Conservation (phyloP, 148 eudicot genomes). For the Vaccinium myrtillus region DNA sequence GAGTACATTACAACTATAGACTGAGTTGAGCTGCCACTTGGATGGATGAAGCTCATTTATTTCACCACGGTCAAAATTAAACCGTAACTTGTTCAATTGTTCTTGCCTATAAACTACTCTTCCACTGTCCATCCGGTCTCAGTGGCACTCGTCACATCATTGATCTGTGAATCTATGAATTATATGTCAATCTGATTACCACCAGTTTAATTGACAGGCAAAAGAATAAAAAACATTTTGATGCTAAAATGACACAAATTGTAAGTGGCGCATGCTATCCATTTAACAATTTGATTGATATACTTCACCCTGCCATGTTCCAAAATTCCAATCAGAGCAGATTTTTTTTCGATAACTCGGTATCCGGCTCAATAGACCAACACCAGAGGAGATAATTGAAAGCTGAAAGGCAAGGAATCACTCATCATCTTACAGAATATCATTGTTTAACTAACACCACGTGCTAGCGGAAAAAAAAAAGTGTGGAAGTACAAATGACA, state of each 20-base stretch:
- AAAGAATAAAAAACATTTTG: background rate
- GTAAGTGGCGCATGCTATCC: background rate
- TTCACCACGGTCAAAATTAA: background rate
- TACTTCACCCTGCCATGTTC: background rate
- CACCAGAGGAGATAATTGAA: background rate
- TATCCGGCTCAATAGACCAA: background rate
- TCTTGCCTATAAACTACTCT: background rate
- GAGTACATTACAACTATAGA: background rate
- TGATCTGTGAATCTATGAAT: background rate
- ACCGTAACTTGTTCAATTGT: background rate
- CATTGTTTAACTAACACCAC: background rate
- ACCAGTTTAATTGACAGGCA: background rate
- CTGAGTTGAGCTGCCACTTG: background rate
- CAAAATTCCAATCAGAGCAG: conserved; percentile 1
- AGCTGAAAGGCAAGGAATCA: background rate
- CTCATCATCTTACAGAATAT: background rate
- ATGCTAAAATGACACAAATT: background rate
- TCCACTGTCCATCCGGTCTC: background rate
- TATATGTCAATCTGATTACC: background rate
- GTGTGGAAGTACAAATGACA: background rate
- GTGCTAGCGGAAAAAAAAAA: background rate
- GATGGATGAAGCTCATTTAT: background rate
- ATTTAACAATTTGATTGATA: background rate
- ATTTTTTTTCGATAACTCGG: background rate
- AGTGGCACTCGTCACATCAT: background rate